Evolutionary conservation across 2,329 filamentous ascomycete species (phyloP), one percentile per base, ranked within the genome.

Genomic region (Ilyonectria robusta): DNA sequence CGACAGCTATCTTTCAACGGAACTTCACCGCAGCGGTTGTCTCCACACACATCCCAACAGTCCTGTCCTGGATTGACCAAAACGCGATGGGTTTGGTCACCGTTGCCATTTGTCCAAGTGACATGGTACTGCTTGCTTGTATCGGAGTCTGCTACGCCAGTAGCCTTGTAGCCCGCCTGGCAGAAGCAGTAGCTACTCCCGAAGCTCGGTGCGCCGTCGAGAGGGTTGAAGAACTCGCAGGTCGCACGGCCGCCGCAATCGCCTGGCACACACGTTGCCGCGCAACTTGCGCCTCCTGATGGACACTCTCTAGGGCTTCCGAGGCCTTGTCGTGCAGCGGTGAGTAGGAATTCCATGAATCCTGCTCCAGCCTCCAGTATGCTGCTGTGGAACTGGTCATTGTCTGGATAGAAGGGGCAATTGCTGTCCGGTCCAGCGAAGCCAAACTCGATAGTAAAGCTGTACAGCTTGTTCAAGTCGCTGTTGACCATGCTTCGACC

Each of bases 371-470:
- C 80, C 68, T 83, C 81, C 33, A 78, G 72, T 23, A 83, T 67
- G 61, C 79, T 83, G 40, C 60, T 47, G 55, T 78, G 76, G 67
- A 82, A 81, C 69, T 79, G 76, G 23, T 73, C 66, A 1, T 69
- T 69, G 0, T 78, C 80, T 0, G 81, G 81, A 67, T 83, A 83
- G 66, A 83, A 83, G 0, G 26, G 17, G 9, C 60, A 63, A n/a
- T 17, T 17, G 6, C n/a, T 15, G 23, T 37, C 60, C 2, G 75
- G 72, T 59, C 81, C 81, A 8, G 71, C 76, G 61, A 80, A 81
- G 0, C 82, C 81, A 62, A 83, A 83, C 66, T 84, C 81, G 21
- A 83, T 70, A 0, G 78, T 81, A 50, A 80, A 82, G 0, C 77
- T 77, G 65, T 81, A 78, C 4, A 83, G 74, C 44, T 79, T 75